Conservation (phyloP, 73 alveolate species). For the Tetrahymena elliotti region DNA sequence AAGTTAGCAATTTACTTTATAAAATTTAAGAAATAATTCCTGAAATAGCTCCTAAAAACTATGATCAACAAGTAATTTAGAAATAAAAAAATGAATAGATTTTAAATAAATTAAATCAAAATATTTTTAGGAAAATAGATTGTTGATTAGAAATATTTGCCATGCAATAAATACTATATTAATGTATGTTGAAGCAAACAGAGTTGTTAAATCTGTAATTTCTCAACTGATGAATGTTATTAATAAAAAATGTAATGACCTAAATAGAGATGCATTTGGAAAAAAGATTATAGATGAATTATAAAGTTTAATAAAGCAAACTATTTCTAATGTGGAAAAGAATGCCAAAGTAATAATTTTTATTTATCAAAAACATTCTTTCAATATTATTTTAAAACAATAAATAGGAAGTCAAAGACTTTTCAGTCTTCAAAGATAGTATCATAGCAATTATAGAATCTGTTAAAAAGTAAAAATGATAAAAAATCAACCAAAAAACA, state of each 20-base stretch:
- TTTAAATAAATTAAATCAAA: not conserved
- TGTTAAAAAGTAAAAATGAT: not conserved
- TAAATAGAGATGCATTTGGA: conserved; percentile 33
- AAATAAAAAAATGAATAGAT: not conserved
- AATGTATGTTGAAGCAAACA: not conserved
- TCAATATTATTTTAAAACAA: not conserved
- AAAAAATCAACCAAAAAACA: not conserved
- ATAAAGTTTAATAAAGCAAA: not conserved
- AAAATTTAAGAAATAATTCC: conserved; percentile 7
- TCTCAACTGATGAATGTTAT: not conserved
- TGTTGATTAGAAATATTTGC: not conserved
- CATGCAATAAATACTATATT: conserved; percentile 22
- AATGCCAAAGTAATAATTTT: not conserved
- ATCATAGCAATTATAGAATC: not conserved
- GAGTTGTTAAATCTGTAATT: conserved; percentile 1
- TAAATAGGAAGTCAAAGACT: not conserved
- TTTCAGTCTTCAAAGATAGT: not conserved
- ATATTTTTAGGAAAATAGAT: conserved; percentile 33
- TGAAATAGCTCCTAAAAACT: not conserved
- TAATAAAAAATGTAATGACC: conserved; percentile 12
- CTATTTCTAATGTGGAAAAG: not conserved
- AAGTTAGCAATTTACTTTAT: conserved; percentile 3
- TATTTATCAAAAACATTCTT: not conserved
- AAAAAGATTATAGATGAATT: not conserved
- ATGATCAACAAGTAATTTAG: conserved; percentile 7